These are phyloP conservation scores for Flaveria sonorensis DNA, from an alignment of 129 eudicot species.

Conservation along the genomic window DNA sequence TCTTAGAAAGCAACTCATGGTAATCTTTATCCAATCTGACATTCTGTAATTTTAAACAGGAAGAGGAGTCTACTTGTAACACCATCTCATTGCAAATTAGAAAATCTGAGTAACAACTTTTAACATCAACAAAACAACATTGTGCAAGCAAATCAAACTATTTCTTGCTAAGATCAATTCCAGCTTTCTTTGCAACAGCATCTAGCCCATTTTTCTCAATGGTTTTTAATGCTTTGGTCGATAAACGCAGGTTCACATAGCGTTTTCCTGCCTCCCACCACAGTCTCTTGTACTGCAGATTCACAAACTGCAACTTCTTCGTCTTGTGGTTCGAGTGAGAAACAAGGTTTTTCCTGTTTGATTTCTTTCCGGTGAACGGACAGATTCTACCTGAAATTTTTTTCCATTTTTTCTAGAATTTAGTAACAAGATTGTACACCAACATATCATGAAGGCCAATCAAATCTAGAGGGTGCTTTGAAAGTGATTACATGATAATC, in stretches of 20 bases:
- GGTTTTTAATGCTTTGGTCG: slow-evolving; percentile 93
- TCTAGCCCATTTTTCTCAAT: slow-evolving; percentile 93
- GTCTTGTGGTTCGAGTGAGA: slow-evolving; percentile 92
- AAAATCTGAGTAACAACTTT: slow-evolving; percentile 19
- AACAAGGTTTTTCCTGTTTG: slow-evolving; percentile 78
- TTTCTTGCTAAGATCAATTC: slow-evolving; percentile 82
- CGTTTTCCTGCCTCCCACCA: slow-evolving; percentile 99
- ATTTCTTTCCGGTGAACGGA: slow-evolving; percentile 95
- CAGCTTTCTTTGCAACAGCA: slow-evolving; percentile 96
- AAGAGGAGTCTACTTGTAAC: slow-evolving; percentile 13
- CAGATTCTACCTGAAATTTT: slow-evolving; percentile 76
- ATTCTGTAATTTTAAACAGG: slow-evolving; percentile 9
- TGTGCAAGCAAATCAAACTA: slow-evolving; percentile 25
- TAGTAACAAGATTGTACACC: neutral
- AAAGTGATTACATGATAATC: neutral
- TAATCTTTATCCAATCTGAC: neutral
- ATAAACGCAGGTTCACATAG: slow-evolving; percentile 70
- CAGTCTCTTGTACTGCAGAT: slow-evolving; percentile 78
- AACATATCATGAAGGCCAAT: slow-evolving; percentile 1
- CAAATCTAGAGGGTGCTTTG: neutral
- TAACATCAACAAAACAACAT: slow-evolving; percentile 30
- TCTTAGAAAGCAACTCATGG: neutral
- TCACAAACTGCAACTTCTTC: slow-evolving; percentile 79
- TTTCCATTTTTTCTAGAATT: neutral
- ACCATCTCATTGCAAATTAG: slow-evolving; percentile 23